phyloP scores from a whole-genome alignment of 768 basidiomycete species.

The Suillus cothurnatus region DNA sequence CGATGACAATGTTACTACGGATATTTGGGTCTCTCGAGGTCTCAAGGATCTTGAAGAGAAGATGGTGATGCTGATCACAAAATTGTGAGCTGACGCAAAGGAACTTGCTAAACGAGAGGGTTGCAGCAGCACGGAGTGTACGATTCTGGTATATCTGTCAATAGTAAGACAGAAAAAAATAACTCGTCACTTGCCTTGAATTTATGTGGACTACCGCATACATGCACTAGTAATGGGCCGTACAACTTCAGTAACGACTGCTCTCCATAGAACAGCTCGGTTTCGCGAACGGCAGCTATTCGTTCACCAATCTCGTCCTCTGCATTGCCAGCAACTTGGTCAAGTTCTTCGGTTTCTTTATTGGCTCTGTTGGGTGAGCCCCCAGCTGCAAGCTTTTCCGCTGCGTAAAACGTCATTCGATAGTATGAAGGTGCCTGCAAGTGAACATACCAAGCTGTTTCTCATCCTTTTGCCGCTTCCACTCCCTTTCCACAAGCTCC shows the following conservation, averaged over 20 bases:
- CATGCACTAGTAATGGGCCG: slow-evolving; percentile 88
- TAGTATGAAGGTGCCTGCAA: background rate
- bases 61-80: slow-evolving; percentile 85
- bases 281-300: slow-evolving; percentile 81
- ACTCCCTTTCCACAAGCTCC: slow-evolving; percentile 93
- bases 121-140: slow-evolving; percentile 84
- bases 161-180: background rate
- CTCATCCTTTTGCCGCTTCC: slow-evolving; percentile 95
- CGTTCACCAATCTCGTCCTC: slow-evolving; percentile 98
- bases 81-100: slow-evolving; percentile 94
- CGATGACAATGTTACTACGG: slow-evolving; percentile 95
- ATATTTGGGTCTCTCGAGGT: slow-evolving; percentile 88
- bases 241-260: slow-evolving; percentile 82
- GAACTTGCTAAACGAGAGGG: slow-evolving; percentile 91
- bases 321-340: slow-evolving; percentile 95
- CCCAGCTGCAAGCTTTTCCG: slow-evolving; percentile 59
- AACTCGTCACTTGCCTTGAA: slow-evolving; percentile 67
- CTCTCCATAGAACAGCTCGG: slow-evolving; percentile 82
- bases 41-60: slow-evolving; percentile 94
- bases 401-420: slow-evolving; percentile 32
- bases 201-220: slow-evolving; percentile 87
- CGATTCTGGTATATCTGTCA: slow-evolving; percentile 60
- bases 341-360: slow-evolving; percentile 83
- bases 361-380: slow-evolving; percentile 41
- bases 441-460: slow-evolving; percentile 65